Percentiles rank a stretch among this genome's conserved stretches.
phyloP scores from a whole-genome alignment of 805 yeast species.

The Debaryomyces hansenii region DNA sequence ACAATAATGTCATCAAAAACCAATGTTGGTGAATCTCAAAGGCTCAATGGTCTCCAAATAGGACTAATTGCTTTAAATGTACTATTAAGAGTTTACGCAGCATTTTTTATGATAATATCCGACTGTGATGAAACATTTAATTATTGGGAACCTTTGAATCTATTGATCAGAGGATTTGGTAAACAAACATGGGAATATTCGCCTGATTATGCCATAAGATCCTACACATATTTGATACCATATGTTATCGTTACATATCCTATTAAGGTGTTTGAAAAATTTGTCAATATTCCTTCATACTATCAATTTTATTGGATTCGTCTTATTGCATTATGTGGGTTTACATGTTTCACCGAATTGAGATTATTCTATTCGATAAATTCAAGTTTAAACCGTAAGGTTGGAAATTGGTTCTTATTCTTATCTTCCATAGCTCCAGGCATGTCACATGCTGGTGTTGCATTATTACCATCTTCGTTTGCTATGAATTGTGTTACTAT shows the following conservation, averaged over 20 bases:
- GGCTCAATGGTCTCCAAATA: not conserved
- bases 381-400: slow-evolving; percentile 28
- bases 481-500: slow-evolving; percentile 53
- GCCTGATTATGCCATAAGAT: slow-evolving; percentile 82
- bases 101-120: slow-evolving; percentile 65
- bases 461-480: slow-evolving; percentile 80
- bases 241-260: slow-evolving; percentile 34
- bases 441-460: slow-evolving; percentile 83
- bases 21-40: not conserved
- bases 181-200: slow-evolving; percentile 97
- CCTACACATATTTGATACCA: slow-evolving; percentile 74
- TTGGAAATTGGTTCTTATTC: slow-evolving; percentile 63
- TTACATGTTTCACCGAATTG: slow-evolving; percentile 52
- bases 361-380: slow-evolving; percentile 45
- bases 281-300: slow-evolving; percentile 18
- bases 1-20: not conserved
- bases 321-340: slow-evolving; percentile 33
- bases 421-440: slow-evolving; percentile 71
- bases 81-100: slow-evolving; percentile 33
- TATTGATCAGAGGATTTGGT: slow-evolving; percentile 77
- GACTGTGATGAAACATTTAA: slow-evolving; percentile 94
- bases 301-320: slow-evolving; percentile 57
- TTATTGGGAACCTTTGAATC: slow-evolving; percentile 92
- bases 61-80: slow-evolving; percentile 4
- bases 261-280: slow-evolving; percentile 10